A percentile compares a stretch with the other conserved stretches of the same genome.
Conservation (phyloP, 176 grass and related monocot species). For the Bromus sterilis region DNA sequence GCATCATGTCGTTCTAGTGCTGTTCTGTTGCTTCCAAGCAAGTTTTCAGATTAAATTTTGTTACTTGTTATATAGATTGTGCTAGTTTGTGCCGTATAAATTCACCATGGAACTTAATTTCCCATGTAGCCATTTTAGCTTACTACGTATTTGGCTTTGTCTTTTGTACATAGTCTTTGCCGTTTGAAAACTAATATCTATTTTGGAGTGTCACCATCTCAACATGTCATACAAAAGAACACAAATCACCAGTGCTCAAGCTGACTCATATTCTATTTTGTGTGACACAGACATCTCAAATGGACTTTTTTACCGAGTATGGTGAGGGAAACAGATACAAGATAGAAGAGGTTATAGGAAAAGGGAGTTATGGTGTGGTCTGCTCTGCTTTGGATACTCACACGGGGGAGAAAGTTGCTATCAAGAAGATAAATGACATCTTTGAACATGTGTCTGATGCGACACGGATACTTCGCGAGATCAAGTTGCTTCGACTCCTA, state of each 20-base stretch:
- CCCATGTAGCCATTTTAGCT: not conserved
- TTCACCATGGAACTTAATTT: not conserved
- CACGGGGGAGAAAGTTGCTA: conserved; percentile 79
- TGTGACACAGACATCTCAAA: conserved; percentile 42
- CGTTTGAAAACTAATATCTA: not conserved
- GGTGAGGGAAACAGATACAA: conserved; percentile 87
- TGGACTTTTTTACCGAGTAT: conserved; percentile 95
- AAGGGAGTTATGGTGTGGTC: conserved; percentile 94
- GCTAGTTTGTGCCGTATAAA: not conserved
- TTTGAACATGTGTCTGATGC: conserved; percentile 95
- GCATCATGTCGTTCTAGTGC: not conserved
- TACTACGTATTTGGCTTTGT: not conserved
- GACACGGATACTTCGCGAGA: conserved; percentile 84
- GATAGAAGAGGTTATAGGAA: conserved; percentile 97
- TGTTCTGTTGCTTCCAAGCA: not conserved
- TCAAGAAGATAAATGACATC: conserved; percentile 98
- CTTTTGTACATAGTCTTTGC: not conserved
- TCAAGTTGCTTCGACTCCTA: conserved; percentile 91
- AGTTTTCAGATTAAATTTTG: not conserved
- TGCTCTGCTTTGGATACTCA: conserved; percentile 83
- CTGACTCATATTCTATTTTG: not conserved
- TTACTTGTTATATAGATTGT: not conserved
- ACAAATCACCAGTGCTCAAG: not conserved
- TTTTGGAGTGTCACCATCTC: not conserved
- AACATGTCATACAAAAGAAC: not conserved